A percentile compares a stretch with the other conserved stretches of the same genome.
Evolutionary conservation across 2,329 filamentous ascomycete genomes (phyloP).

Genomic region (Fusarium cicatricum): DNA sequence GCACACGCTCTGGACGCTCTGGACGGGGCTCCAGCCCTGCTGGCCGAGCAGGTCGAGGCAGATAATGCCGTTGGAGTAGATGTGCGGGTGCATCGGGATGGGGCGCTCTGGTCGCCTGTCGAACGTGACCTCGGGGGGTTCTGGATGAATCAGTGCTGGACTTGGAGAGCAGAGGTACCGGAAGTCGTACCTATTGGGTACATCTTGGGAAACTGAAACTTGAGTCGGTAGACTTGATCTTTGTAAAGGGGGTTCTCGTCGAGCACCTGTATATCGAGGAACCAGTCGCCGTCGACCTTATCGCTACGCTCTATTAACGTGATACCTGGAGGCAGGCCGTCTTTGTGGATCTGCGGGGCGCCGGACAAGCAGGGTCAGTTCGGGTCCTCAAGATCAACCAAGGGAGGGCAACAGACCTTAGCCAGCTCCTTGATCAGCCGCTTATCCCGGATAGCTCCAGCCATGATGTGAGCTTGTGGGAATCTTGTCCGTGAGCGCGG

Average conservation of each 20-base stretch:
- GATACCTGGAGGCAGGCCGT: slow-evolving; percentile 73
- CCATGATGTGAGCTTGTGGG: slow-evolving; percentile 42
- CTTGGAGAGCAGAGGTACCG: not conserved
- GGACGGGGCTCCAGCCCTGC: slow-evolving; percentile 94
- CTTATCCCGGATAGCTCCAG: slow-evolving; percentile 61
- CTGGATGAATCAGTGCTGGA: slow-evolving; percentile 54
- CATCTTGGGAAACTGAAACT: slow-evolving; percentile 82
- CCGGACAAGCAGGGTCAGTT: slow-evolving; percentile 28
- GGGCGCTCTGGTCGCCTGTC: slow-evolving; percentile 68
- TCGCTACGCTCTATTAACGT: slow-evolving; percentile 81
- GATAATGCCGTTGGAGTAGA: slow-evolving; percentile 99
- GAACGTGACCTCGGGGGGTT: slow-evolving; percentile 95
- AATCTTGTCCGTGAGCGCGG: slow-evolving; percentile 1
- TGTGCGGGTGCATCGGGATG: slow-evolving; percentile 95
- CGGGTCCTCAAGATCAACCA: slow-evolving; percentile 1
- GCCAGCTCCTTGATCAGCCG: slow-evolving; percentile 66
- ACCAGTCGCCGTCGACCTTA: slow-evolving; percentile 79
- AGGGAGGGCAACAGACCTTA: slow-evolving; percentile 53
- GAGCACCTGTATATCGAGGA: slow-evolving; percentile 89
- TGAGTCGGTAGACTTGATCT: slow-evolving; percentile 81
- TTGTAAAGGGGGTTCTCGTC: slow-evolving; percentile 90
- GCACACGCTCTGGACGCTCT: slow-evolving; percentile 96
- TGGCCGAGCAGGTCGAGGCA: slow-evolving; percentile 91
- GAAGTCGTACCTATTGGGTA: slow-evolving; percentile 86
- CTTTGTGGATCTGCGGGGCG: slow-evolving; percentile 58